Evolutionary conservation across 495 filamentous ascomycete genomes (phyloP), one percentile per base, ranked within the genome.

Genomic region (Penicillium turbatum): DNA sequence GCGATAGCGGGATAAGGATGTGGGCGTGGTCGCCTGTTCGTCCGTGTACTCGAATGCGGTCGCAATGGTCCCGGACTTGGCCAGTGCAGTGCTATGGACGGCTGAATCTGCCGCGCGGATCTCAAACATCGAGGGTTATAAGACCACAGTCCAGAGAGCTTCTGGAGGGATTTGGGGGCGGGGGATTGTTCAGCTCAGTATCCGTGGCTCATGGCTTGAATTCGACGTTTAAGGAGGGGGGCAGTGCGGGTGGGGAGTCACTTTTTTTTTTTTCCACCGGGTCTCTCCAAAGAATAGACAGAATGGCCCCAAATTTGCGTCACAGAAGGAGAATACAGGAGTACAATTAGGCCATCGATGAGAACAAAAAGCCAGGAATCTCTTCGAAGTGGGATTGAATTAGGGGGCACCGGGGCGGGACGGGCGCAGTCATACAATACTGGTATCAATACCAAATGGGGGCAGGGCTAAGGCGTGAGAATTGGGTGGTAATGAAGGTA

Each of bases 41-140:
- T 78, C 69, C 56, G 73, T 68, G 62, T 68, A 78, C 46, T 78
- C 72, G 54, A 77, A 70, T 49, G 75, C 64, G 55, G 77, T 74
- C 55, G 74, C 67, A 62, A 72, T 64, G 19, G 73, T 59, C 32
- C 63, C 66, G 24, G 64, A 62, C 52, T 74, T 73, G 47, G 61
- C 59, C 57, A 72, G 54, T 48, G 61, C 54, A 58, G 71, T 58
- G 24, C 65, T 62, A 47, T 70, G 60, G 57, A 68, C 61, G 35
- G 65, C 64, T 61, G 71, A 58, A 59, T 73, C 66, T 54, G 58
- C 61, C 53, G 63, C 53, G 48, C 67, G 63, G 53, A 62, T 62
- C 45, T 71, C 66, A 56, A 60, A 70, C 72, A 75, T 75, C 48
- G 57, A 66, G 61, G 41, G 51, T 61, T 34, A 41, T 39, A 24